Percentiles rank a stretch among this genome's conserved stretches.
These are phyloP conservation scores for Selaginella tamariscina DNA, from an alignment of 75 land plant genomes.

Conservation along the genomic window DNA sequence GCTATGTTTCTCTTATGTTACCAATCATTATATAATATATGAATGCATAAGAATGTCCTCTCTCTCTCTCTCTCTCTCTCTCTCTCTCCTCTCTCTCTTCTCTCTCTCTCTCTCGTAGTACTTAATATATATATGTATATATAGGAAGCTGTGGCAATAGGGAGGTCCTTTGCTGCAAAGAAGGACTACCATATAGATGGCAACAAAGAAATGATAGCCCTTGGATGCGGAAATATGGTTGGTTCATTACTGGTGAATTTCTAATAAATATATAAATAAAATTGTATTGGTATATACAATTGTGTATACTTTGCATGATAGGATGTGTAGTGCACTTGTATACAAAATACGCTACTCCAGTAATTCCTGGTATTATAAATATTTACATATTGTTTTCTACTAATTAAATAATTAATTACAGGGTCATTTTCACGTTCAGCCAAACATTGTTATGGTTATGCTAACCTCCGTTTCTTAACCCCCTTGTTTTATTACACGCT, in stretches of 20 bases:
- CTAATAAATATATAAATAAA: no score
- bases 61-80: not conserved
- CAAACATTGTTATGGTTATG: slow-evolving; percentile 75
- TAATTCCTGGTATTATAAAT: no score
- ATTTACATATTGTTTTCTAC: not conserved
- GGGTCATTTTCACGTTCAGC: slow-evolving; percentile 82
- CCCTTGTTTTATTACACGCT: slow-evolving; percentile 92
- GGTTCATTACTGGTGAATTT: slow-evolving; percentile 73
- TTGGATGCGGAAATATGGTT: slow-evolving; percentile 67
- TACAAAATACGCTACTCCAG: no score
- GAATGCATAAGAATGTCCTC: no score
- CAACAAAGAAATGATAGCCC: slow-evolving; percentile 87
- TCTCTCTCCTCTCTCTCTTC: no score
- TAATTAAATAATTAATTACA: slow-evolving; percentile 16
- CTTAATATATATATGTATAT: no score
- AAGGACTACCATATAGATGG: slow-evolving; percentile 89
- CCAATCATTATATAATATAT: no score
- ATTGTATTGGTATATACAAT: not conserved
- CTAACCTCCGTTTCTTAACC: slow-evolving; percentile 50
- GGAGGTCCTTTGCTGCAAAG: slow-evolving; percentile 68
- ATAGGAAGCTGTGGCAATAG: slow-evolving; percentile 81
- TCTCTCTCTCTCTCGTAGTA: no score
- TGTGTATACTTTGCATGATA: no score
- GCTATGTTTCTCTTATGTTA: no score
- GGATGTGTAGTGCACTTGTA: no score